Evolutionary conservation across 1,139 yeast genomes (phyloP).

Genomic region (Spencermartinsiella ligniputridi): DNA sequence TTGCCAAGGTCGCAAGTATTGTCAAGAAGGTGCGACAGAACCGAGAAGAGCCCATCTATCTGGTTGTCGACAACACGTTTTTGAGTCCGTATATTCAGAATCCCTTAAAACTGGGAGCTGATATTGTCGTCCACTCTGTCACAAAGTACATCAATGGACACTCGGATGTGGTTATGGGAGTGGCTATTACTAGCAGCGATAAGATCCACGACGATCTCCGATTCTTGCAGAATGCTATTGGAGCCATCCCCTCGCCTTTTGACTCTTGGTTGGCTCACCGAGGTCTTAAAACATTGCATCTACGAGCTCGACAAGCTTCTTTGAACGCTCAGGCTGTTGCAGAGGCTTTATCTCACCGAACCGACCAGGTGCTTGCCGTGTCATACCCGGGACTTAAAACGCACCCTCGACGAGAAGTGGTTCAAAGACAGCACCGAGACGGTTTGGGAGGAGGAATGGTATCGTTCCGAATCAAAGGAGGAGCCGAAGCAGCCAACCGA

Average conservation of each 20-base stretch:
- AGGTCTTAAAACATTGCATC: constrained; percentile 82
- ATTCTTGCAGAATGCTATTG: constrained; percentile 83
- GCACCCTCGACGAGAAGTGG: constrained; percentile 61
- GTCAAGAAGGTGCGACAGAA: constrained; percentile 45
- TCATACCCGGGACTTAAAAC: constrained; percentile 79
- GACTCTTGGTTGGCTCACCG: constrained; percentile 93
- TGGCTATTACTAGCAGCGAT: constrained; percentile 64
- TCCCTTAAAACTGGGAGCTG: constrained; percentile 81
- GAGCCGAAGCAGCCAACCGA: constrained; percentile 67
- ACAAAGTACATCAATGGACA: constrained; percentile 92
- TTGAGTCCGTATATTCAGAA: constrained; percentile 88
- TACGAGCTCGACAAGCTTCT: constrained; percentile 71
- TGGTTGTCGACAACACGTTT: constrained; percentile 92
- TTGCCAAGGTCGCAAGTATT: constrained; percentile 52
- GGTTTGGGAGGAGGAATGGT: constrained; percentile 91
- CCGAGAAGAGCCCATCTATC: constrained; percentile 44
- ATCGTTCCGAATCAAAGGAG: constrained; percentile 81
- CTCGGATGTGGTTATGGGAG: constrained; percentile 88
- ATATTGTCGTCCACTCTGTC: constrained; percentile 81
- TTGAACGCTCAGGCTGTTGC: constrained; percentile 67
- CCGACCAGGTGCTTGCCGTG: constrained; percentile 53
- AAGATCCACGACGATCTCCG: constrained; percentile 59
- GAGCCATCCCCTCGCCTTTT: constrained; percentile 85
- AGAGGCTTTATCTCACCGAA: constrained; percentile 46
- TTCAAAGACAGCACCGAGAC: constrained; percentile 72